A percentile compares a stretch with the other conserved stretches of the same genome.
These are phyloP conservation scores for Globisporangium acanthophoron DNA, from an alignment of 352 stramenopile genomes.

Conservation along the genomic window DNA sequence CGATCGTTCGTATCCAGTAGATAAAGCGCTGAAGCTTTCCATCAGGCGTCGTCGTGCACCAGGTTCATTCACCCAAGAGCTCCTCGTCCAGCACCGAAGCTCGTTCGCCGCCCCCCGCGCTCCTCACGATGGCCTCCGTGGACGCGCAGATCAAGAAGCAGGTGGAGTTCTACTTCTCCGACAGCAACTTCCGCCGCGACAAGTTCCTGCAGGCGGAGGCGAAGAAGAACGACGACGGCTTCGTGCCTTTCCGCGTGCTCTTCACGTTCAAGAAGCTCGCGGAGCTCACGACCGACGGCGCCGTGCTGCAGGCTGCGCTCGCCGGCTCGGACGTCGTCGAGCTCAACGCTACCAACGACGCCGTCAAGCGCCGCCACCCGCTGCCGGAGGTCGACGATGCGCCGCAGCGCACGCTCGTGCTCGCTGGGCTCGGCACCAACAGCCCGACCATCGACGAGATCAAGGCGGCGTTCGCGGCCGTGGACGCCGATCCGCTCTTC, in stretches of 20 bases:
- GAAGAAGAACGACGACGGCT: constrained; percentile 78
- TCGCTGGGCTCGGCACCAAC: constrained; percentile 53
- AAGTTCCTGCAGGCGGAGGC: constrained; percentile 85
- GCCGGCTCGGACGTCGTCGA: constrained; percentile 72
- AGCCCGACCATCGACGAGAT: constrained; percentile 78
- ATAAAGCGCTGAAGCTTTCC: not conserved
- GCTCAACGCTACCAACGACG: constrained; percentile 73
- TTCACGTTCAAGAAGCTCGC: constrained; percentile 92
- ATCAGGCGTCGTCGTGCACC: too few species aligned
- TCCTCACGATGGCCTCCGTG: constrained; percentile 48
- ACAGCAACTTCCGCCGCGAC: constrained; percentile 91
- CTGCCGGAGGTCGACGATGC: constrained; percentile 63
- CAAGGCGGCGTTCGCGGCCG: constrained; percentile 48
- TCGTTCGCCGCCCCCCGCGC: not conserved
- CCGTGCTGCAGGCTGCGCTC: constrained; percentile 64
- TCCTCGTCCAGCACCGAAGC: not conserved
- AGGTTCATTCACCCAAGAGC: not conserved
- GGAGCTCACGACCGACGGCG: constrained; percentile 68
- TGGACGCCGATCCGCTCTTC: constrained; percentile 62
- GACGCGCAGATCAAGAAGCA: constrained; percentile 83
- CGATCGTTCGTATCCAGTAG: constrained; percentile 11
- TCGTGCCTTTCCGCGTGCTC: constrained; percentile 80
- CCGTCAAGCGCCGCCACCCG: constrained; percentile 67
- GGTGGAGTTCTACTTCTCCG: constrained; percentile 92
- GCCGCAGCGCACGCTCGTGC: constrained; percentile 57